phyloP scores from a whole-genome alignment of 2,329 filamentous ascomycete genomes.

The Calonectria multiphialidica region DNA sequence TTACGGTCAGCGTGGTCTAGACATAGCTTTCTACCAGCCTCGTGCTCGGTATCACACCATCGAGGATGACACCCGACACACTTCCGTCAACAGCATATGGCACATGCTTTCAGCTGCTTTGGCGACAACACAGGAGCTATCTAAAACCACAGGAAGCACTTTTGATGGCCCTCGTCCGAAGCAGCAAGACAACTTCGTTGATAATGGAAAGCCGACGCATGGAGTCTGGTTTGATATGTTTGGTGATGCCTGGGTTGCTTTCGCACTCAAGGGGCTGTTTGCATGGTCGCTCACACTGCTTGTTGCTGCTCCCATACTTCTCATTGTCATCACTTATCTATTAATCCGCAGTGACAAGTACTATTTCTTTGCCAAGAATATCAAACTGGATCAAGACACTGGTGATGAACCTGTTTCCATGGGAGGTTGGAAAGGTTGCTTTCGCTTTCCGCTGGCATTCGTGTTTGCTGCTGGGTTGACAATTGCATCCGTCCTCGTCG shows the following conservation, averaged over 20 bases:
- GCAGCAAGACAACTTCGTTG: conserved; percentile 68
- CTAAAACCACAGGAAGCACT: conserved; percentile 73
- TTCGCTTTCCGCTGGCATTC: conserved; percentile 85
- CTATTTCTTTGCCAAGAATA: conserved; percentile 82
- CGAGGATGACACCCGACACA: conserved; percentile 86
- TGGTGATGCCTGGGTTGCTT: conserved; percentile 81
- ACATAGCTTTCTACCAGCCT: conserved; percentile 92
- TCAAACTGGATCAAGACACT: conserved; percentile 67
- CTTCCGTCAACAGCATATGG: conserved; percentile 80
- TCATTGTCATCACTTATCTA: conserved; percentile 77
- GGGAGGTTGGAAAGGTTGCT: conserved; percentile 84
- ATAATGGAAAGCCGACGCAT: conserved; percentile 74
- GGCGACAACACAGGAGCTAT: conserved; percentile 78
- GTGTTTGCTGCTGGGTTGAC: conserved; percentile 75
- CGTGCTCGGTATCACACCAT: conserved; percentile 91
- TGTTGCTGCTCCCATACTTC: conserved; percentile 80
- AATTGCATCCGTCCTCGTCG: conserved; percentile 78
- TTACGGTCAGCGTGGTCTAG: conserved; percentile 86
- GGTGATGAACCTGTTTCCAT: conserved; percentile 73
- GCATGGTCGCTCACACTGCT: conserved; percentile 88
- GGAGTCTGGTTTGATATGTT: conserved; percentile 97
- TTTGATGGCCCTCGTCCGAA: conserved; percentile 72
- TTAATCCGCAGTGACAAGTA: conserved; percentile 82
- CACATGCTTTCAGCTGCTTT: conserved; percentile 93
- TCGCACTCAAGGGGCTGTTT: conserved; percentile 86